phyloP scores from a whole-genome alignment of 2,329 filamentous ascomycete species.

The Penicillium sp. region DNA sequence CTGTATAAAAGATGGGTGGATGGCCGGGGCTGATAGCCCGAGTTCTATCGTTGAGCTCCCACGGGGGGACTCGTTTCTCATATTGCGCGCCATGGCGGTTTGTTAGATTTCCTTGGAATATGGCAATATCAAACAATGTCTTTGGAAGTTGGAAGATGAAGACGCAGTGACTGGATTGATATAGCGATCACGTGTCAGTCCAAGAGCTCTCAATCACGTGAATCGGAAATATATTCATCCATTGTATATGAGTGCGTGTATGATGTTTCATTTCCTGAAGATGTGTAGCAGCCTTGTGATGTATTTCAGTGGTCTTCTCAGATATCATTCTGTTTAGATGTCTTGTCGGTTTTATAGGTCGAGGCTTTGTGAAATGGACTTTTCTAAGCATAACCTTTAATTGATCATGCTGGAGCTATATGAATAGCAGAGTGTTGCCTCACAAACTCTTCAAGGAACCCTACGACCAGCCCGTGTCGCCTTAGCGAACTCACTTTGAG shows the following conservation, averaged over 20 bases:
- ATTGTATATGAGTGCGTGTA: background rate
- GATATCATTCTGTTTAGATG: no score
- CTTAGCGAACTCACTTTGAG: conserved; percentile 60
- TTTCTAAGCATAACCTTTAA: no score
- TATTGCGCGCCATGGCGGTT: conserved; percentile 22
- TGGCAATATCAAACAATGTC: background rate
- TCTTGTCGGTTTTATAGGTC: no score
- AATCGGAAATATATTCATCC: background rate
- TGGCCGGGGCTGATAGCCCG: conserved; percentile 39
- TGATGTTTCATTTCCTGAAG: background rate
- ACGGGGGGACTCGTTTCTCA: conserved; percentile 16
- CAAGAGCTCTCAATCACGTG: background rate
- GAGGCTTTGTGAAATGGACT: no score
- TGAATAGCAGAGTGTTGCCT: background rate
- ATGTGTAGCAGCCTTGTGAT: no score
- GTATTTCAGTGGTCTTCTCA: no score
- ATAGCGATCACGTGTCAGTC: conserved; percentile 14
- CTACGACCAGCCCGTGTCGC: conserved; percentile 61
- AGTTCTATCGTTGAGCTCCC: conserved; percentile 12
- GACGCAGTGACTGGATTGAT: conserved; percentile 6
- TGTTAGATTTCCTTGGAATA: background rate
- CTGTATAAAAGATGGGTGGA: conserved; percentile 63
- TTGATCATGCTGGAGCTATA: background rate
- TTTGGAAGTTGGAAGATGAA: conserved; percentile 1
- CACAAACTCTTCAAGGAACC: conserved; percentile 53